Evolutionary conservation across 116 monocot species (phyloP).

Genomic region (Trichopus zeylanicus): DNA sequence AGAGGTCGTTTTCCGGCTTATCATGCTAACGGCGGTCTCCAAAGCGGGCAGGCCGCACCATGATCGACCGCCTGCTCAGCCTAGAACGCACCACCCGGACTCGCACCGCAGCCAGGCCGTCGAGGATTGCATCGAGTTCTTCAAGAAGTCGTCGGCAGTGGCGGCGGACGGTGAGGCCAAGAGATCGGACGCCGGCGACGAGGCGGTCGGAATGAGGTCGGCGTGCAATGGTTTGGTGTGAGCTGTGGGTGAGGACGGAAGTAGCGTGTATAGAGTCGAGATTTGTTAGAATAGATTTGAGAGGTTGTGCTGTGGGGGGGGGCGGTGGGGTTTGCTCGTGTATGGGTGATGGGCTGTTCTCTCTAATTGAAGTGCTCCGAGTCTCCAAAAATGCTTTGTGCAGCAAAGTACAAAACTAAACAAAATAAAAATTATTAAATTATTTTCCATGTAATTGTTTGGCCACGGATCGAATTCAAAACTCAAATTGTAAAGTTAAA

Average conservation of each 20-base stretch:
- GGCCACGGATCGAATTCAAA: too few species aligned
- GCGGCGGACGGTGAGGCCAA: not conserved
- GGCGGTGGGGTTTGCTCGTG: too few species aligned
- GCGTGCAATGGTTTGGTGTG: not conserved
- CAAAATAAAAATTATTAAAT: too few species aligned
- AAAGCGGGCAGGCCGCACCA: constrained; percentile 2
- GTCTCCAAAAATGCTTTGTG: too few species aligned
- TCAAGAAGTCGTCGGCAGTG: constrained; percentile 29
- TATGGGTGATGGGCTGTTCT: too few species aligned
- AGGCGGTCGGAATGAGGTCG: not conserved
- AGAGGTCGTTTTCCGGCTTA: constrained; percentile 20
- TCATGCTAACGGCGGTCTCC: constrained; percentile 20
- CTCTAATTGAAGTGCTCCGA: too few species aligned
- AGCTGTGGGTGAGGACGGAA: not conserved
- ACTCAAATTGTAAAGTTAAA: too few species aligned
- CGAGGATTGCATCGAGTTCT: constrained; percentile 58
- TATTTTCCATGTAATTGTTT: too few species aligned
- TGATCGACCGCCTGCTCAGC: not conserved
- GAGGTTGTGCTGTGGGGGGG: too few species aligned
- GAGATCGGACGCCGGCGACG: not conserved
- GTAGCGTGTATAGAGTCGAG: too few species aligned
- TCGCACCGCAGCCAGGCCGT: constrained; percentile 35
- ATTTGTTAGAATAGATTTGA: too few species aligned
- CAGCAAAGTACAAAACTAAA: too few species aligned
- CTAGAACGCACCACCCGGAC: constrained; percentile 8